Conservation (phyloP, 75 land plant species). For the Cunninghamia lanceolata region DNA sequence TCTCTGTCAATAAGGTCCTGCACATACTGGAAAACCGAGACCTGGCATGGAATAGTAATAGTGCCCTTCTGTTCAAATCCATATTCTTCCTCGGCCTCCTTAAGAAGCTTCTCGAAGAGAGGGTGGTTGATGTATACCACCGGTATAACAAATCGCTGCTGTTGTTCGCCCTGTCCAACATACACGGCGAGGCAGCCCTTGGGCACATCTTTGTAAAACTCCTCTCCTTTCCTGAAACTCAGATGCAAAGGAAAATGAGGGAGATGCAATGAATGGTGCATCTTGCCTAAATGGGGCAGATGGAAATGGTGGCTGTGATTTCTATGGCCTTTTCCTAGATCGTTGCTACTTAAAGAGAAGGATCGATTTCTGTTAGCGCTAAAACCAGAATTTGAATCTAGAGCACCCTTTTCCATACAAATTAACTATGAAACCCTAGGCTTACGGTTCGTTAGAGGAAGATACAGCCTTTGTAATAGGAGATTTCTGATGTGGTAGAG, state of each 20-base stretch:
- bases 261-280: conserved; percentile 15
- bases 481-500: not conserved
- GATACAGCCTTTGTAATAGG: not conserved
- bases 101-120: conserved; percentile 53
- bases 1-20: conserved; percentile 50
- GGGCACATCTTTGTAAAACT: conserved; percentile 24
- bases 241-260: conserved; percentile 29
- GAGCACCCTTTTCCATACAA: not conserved
- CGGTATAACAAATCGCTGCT: conserved; percentile 59
- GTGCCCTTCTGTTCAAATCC: conserved; percentile 68
- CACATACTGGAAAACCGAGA: conserved; percentile 46
- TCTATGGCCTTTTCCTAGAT: not conserved
- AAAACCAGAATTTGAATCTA: not conserved
- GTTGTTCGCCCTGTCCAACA: conserved; percentile 63
- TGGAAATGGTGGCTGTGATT: not conserved
- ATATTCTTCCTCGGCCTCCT: conserved; percentile 67
- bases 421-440: not conserved
- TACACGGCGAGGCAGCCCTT: conserved; percentile 59
- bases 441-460: not conserved
- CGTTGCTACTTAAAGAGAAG: no score
- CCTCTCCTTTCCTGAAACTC: not conserved
- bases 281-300: conserved; percentile 9
- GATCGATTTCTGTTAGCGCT: no score
- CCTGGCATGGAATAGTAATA: conserved; percentile 63
- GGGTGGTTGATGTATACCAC: conserved; percentile 64